Conservation (phyloP, 805 yeast species). For the Cyberlindnera misumaiensis region DNA sequence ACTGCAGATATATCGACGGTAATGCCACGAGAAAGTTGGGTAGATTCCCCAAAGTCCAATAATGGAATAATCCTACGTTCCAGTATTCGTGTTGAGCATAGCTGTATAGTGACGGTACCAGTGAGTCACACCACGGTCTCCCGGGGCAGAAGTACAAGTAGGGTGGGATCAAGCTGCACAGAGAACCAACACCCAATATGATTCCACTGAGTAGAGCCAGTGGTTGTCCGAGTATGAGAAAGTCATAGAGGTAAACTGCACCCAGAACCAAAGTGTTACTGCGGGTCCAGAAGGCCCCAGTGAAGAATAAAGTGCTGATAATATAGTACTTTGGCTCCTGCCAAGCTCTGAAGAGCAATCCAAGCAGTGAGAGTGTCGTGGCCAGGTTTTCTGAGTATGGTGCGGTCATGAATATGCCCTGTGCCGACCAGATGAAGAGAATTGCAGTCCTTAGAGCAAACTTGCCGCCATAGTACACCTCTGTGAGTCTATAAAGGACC, state of each 20-base stretch:
- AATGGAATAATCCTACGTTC: constrained; percentile 73
- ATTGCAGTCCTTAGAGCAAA: constrained; percentile 33
- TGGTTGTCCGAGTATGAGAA: constrained; percentile 23
- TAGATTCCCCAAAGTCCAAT: constrained; percentile 76
- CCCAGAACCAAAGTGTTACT: constrained; percentile 79
- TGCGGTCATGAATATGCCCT: constrained; percentile 69
- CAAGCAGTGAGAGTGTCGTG: constrained; percentile 51
- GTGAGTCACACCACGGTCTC: constrained; percentile 66
- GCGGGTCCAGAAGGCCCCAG: constrained; percentile 55
- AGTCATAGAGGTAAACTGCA: constrained; percentile 52
- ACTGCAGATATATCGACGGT: constrained; percentile 53
- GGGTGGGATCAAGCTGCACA: constrained; percentile 44
- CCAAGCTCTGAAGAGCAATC: constrained; percentile 39
- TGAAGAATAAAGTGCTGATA: constrained; percentile 33
- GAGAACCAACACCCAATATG: constrained; percentile 39
- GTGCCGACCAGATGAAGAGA: constrained; percentile 60
- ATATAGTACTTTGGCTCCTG: constrained; percentile 4
- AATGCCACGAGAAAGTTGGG: constrained; percentile 76
- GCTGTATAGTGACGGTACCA: constrained; percentile 53
- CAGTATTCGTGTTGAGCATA: constrained; percentile 79
- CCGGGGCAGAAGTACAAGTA: constrained; percentile 57
- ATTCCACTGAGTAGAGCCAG: constrained; percentile 49
- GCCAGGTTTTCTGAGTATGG: constrained; percentile 75
- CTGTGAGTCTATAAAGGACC: constrained; percentile 44
- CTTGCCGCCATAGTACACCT: constrained; percentile 20